Base-by-base conservation (phyloP, 1,139 yeast species). In the Yamadazyma diospyri region DNA sequence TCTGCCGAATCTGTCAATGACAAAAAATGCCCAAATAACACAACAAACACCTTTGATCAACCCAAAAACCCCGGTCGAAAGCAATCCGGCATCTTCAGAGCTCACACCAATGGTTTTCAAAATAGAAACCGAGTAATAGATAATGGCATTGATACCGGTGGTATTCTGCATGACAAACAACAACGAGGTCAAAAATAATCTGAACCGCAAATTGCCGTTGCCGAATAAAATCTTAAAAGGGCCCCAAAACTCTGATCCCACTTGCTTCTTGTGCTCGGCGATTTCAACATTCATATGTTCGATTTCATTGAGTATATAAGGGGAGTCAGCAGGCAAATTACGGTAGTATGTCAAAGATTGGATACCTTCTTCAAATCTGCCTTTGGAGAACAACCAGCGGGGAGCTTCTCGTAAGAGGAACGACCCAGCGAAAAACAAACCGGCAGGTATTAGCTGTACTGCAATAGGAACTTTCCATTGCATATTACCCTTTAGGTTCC, bases 11-110 rank as follows among this genome's bases (percentile, higher is more conserved):
- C 47, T 43, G 47, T 73, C 79, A 17, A 73, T 70, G 16, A 72
- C 49, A 38, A 63, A 62, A 38, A 71, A 57, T 3, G 72, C 67
- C 64, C 73, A 64, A 10, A 61, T 37, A 13, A 72, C 51, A 4
- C 75, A 59, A 1, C 72, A 59, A 4, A 59, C 47, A 6, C 70
- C 67, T 43, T 75, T 74, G 26, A 71, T 56, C 20, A 75, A 57
- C 23, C 82, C 78, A 51, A 76, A 77, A 29, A 76, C 64, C 37
- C 82, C 82, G 4, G 83, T 78, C 10, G 80, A 70, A 29, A 73
- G 59, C 29, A 77, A 59, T 1, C 77, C 66, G 2, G 79, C 66
- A 32, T 53, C 51, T 4, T 56, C 37, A 1, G 62, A 61, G 28
- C 35, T 45, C 2, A 59, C 50, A 10, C 66, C 66, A 25, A 60